Conservation (phyloP, 345 rosid genomes). For the Syzygium oleosum region DNA sequence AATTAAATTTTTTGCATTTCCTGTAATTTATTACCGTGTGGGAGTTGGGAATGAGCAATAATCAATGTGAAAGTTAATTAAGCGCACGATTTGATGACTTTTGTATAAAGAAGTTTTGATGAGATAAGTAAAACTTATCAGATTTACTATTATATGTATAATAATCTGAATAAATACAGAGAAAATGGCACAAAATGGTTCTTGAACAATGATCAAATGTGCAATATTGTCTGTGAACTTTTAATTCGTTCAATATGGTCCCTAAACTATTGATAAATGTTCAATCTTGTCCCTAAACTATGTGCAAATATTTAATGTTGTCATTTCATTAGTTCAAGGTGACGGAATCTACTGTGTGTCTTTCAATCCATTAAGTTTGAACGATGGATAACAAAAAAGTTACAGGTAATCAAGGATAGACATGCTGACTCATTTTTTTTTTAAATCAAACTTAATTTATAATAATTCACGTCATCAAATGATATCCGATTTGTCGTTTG, state of each 20-base stretch:
- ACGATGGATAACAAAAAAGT: not conserved
- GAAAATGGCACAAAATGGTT: not conserved
- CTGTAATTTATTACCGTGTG: not conserved
- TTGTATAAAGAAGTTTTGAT: not conserved
- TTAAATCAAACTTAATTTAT: not conserved
- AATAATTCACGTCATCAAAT: not conserved
- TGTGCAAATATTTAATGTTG: not conserved
- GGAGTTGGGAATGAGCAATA: not conserved
- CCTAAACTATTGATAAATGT: not conserved
- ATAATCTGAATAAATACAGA: not conserved
- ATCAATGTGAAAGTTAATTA: not conserved
- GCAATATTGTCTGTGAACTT: not conserved
- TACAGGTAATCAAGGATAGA: not conserved
- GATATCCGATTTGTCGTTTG: not conserved
- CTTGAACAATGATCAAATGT: not conserved
- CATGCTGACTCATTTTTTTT: not conserved
- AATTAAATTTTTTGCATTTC: not conserved
- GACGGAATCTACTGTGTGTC: not conserved
- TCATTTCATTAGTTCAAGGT: not conserved
- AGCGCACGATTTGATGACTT: not conserved
- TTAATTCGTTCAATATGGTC: not conserved
- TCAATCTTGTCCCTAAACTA: not conserved
- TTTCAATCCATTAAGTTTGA: not conserved
- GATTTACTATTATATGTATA: not conserved
- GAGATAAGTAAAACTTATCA: not conserved